Percentiles rank a stretch among this genome's conserved stretches.
Evolutionary conservation across 2,329 filamentous ascomycete species (phyloP).

Genomic region (Sphaerostilbella broomeana): DNA sequence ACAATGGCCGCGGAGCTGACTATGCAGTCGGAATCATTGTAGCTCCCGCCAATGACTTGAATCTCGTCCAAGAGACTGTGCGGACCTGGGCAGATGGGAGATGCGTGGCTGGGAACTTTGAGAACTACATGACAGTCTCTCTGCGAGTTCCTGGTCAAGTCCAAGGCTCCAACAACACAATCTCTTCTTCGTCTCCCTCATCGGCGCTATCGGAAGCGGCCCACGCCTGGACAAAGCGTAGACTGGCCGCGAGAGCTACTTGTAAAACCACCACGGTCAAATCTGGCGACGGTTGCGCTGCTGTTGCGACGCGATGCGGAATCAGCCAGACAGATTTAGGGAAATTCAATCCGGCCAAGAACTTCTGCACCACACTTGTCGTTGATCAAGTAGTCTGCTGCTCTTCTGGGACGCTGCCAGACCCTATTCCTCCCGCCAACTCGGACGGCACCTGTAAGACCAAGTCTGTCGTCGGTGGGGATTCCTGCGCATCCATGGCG

Average conservation of each 20-base stretch:
- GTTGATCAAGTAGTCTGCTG: conserved; percentile 17
- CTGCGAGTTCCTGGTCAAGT: conserved; percentile 14
- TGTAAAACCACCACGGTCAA: conserved; percentile 18
- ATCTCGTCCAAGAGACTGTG: conserved; percentile 21
- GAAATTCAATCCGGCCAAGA: conserved; percentile 24
- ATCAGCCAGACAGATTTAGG: conserved; percentile 25
- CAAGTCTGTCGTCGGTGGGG: conserved; percentile 25
- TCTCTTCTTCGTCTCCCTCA: not conserved
- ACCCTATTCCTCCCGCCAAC: conserved; percentile 15
- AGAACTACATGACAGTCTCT: conserved; percentile 16
- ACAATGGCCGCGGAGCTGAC: conserved; percentile 19
- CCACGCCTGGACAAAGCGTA: conserved; percentile 5
- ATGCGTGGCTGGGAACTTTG: conserved; percentile 15
- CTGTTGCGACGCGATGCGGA: conserved; percentile 26
- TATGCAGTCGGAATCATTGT: conserved; percentile 26
- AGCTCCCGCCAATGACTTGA: conserved; percentile 19
- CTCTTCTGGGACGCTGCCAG: conserved; percentile 16
- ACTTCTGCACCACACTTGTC: conserved; percentile 20
- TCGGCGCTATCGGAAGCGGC: not conserved
- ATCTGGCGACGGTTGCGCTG: conserved; percentile 25
- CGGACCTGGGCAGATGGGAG: conserved; percentile 19
- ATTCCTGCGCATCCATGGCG: conserved; percentile 31
- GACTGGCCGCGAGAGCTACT: conserved; percentile 14
- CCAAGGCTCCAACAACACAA: conserved; percentile 11
- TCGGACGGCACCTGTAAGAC: conserved; percentile 22